Conservation (phyloP, 139 green algal species). For the Coelastrella sp. region DNA sequence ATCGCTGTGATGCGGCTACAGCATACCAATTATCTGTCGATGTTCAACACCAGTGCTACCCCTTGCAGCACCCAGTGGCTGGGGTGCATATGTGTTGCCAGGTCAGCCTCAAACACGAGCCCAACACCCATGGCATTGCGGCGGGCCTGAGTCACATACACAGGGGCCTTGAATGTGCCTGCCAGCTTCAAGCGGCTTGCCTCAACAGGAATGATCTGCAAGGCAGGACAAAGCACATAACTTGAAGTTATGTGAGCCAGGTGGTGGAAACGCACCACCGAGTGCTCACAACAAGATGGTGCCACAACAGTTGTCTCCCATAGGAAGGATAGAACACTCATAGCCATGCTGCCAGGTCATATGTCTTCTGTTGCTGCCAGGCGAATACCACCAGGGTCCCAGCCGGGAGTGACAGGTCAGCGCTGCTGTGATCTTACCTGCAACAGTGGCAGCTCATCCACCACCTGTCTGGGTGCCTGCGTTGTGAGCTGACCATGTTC, state of each 20-base stretch:
- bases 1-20: neutral
- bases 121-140: constrained; percentile 90
- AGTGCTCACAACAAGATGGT: no score
- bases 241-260: neutral
- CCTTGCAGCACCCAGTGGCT: constrained; percentile 91
- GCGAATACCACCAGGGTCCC: no score
- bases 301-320: neutral
- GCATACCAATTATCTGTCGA: constrained; percentile 55
- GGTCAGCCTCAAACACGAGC: constrained; percentile 88
- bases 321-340: neutral
- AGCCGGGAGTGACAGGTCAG: neutral
- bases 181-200: constrained; percentile 82
- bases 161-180: constrained; percentile 82
- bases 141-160: constrained; percentile 89
- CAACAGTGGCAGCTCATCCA: constrained; percentile 88
- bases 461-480: constrained; percentile 79
- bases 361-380: no score
- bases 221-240: neutral
- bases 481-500: constrained; percentile 62
- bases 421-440: neutral
- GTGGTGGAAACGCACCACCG: no score
- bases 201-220: constrained; percentile 87
- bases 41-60: constrained; percentile 87
- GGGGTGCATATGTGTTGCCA: constrained; percentile 79
- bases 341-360: no score